Evolutionary conservation across 192 early-diverging fungal genomes (phyloP).

Genomic region (Geranomyces michiganensis): DNA sequence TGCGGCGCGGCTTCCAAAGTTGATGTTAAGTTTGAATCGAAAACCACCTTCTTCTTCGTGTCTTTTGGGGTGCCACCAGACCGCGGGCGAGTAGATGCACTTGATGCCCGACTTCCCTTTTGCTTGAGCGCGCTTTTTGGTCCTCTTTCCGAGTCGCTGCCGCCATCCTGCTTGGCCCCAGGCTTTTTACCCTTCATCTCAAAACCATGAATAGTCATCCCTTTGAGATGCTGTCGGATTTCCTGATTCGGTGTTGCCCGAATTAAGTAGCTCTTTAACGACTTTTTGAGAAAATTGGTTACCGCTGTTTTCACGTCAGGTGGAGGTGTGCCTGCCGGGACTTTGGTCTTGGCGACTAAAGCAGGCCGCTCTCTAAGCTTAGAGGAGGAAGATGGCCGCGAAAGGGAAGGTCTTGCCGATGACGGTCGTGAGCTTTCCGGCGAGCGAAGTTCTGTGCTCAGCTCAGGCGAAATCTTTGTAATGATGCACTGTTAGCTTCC

Average conservation of each 20-base stretch:
- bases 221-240: slow-evolving; percentile 31
- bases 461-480: background rate
- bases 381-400: background rate
- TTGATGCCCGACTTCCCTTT: background rate
- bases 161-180: slow-evolving; percentile 2
- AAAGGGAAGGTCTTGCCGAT: background rate
- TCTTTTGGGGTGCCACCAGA: background rate
- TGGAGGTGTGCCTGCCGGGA: background rate
- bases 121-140: background rate
- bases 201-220: slow-evolving; percentile 40
- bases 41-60: background rate
- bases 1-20: background rate
- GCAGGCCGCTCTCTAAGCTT: background rate
- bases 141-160: slow-evolving; percentile 1
- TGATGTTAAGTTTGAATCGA: background rate
- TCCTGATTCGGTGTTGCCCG: slow-evolving; percentile 39
- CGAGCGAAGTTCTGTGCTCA: background rate
- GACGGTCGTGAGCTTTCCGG: background rate
- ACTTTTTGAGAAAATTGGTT: slow-evolving; percentile 41
- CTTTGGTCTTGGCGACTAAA: background rate
- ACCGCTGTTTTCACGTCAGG: slow-evolving; percentile 32
- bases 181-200: slow-evolving; percentile 27
- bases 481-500: background rate
- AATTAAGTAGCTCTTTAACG: slow-evolving; percentile 36
- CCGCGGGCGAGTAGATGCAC: background rate